Evolutionary conservation across 2,329 filamentous ascomycete species (phyloP), one percentile per base, ranked within the genome.

Genomic region (Esteya vermicola): DNA sequence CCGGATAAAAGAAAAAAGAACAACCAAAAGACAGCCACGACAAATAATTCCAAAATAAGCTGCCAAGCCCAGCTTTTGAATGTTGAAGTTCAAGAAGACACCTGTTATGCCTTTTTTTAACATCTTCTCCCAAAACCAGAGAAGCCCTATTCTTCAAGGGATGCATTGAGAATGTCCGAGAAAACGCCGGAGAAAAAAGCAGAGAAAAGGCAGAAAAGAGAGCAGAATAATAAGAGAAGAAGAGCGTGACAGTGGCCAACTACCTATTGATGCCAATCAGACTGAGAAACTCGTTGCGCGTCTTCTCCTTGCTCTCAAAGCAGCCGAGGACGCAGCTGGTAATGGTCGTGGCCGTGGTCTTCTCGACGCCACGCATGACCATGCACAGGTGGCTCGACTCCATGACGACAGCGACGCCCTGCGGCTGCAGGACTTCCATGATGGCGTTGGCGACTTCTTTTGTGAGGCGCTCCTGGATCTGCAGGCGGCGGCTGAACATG

Each of bases 361-460:
- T 95, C 57, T 95, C 76, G 9, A 98, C 89, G n/a, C 91, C 91
- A 35, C 91, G 77, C 88, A 95, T 96, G 14, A 94, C 86, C 89
- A 96, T 98, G 67, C 91, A 98, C 35, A 96, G 67, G 62, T 98
- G 91, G 54, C 78, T 88, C 13, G 85, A 93, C 56, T 98, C 91
- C 81, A 98, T 94, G 44, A 98, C 89, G 3, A 98, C 91, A 18
- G 85, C 89, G 2, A 98, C 89, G 35, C 91, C 91, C 55, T 93
- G 85, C 3, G 91, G 91, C 57, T 93, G 82, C 36, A 98, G 70
- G 12, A 96, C 79, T 54, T 96, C 88, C 56, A 86, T 86, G 46
- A 98, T 81, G 14, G 91, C 89, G 46, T 94, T 75, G 18, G 91
- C 91, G 13, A 98, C 88, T 58, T 98, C 88, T 58, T 93, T 93